phyloP scores from a whole-genome alignment of 192 early-diverging fungal species.

The Gryganskiella cystojenkinii region DNA sequence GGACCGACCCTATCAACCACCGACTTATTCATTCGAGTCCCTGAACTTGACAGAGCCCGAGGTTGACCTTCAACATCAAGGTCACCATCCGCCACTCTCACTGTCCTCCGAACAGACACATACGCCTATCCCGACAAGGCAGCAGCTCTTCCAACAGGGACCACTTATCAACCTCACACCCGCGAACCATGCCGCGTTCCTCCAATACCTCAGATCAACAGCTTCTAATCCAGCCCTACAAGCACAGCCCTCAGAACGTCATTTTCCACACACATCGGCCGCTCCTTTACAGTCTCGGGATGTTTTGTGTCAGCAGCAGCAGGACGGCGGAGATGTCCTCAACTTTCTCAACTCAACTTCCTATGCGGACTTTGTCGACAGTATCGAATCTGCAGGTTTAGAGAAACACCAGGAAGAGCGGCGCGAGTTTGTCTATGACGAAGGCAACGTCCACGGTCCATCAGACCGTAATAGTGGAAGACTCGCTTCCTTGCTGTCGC shows the following conservation, averaged over 20 bases:
- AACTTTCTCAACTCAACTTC: constrained; percentile 30
- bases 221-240: too few species aligned
- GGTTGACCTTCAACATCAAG: background rate
- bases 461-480: background rate
- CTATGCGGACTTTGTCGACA: constrained; percentile 41
- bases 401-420: constrained; percentile 38
- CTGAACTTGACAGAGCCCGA: background rate
- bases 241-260: background rate
- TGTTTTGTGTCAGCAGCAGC: constrained; percentile 27
- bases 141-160: background rate
- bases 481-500: constrained; percentile 11
- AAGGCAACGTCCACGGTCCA: background rate
- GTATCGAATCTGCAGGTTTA: constrained; percentile 24
- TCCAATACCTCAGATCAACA: constrained; percentile 46
- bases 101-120: background rate
- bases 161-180: constrained; percentile 37
- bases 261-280: constrained; percentile 1
- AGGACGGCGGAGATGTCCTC: constrained; percentile 32
- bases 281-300: constrained; percentile 13
- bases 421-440: constrained; percentile 32
- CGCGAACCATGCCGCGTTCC: constrained; percentile 42
- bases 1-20: constrained; percentile 24
- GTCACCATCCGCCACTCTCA: background rate
- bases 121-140: background rate
- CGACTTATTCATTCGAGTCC: constrained; percentile 13